A percentile compares a stretch with the other conserved stretches of the same genome.
phyloP scores from a whole-genome alignment of 2,329 filamentous ascomycete genomes.

The Truncatella angustata region DNA sequence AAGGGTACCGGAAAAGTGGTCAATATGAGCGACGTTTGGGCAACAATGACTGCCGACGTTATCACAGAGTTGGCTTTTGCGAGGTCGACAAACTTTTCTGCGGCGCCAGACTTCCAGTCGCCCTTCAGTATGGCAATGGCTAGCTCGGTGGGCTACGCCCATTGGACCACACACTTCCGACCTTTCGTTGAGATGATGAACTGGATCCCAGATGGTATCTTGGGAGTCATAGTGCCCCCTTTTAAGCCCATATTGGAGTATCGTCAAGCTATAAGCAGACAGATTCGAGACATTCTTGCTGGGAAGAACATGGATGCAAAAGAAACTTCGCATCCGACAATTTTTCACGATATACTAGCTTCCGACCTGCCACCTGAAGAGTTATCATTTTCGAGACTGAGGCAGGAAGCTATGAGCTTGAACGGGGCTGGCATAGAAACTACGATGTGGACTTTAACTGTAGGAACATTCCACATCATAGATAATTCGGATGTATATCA shows the following conservation, averaged over 20 bases:
- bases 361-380: slow-evolving; percentile 1
- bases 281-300: not conserved
- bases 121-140: not conserved
- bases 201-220: too few species aligned
- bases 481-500: not conserved
- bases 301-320: not conserved
- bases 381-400: not conserved
- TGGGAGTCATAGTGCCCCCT: too few species aligned
- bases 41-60: not conserved
- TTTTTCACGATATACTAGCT: not conserved
- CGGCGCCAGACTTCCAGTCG: not conserved
- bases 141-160: not conserved
- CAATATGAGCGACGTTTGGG: not conserved
- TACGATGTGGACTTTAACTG: not conserved
- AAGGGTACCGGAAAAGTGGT: not conserved
- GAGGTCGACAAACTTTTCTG: not conserved
- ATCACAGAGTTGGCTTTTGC: not conserved
- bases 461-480: not conserved
- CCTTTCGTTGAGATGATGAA: slow-evolving; percentile 15
- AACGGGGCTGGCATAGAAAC: slow-evolving; percentile 2
- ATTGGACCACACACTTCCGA: slow-evolving; percentile 15
- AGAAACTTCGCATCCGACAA: not conserved
- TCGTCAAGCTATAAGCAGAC: not conserved
- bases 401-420: not conserved
- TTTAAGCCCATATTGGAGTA: not conserved